Evolutionary conservation across 331 rosid genomes (phyloP).

Genomic region (Acacia pycnantha): DNA sequence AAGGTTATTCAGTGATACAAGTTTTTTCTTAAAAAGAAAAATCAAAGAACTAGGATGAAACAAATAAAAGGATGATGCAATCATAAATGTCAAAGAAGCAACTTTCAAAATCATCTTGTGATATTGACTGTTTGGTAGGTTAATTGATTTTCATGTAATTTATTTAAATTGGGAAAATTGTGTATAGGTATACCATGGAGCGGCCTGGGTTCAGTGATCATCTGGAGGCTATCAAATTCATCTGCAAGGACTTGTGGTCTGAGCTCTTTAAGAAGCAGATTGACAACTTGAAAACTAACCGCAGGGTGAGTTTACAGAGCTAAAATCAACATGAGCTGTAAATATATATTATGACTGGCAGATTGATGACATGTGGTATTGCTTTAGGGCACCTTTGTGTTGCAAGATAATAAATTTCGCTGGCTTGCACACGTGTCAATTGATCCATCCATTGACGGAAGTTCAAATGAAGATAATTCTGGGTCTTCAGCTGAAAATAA

Average conservation of each 20-base stretch:
- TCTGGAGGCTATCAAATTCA: constrained; percentile 94
- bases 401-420: constrained; percentile 88
- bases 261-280: constrained; percentile 98
- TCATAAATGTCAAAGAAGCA: background rate
- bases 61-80: background rate
- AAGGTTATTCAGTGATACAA: background rate
- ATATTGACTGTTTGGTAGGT: background rate
- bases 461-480: constrained; percentile 49
- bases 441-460: constrained; percentile 63
- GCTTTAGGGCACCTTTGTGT: constrained; percentile 89
- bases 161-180: constrained; percentile 6
- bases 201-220: constrained; percentile 93
- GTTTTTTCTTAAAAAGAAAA: background rate
- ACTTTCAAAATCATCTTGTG: background rate
- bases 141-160: background rate
- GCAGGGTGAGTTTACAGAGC: constrained; percentile 54
- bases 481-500: constrained; percentile 54
- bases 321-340: background rate
- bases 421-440: constrained; percentile 81
- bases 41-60: background rate
- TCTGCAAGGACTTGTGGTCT: constrained; percentile 99
- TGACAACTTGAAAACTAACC: constrained; percentile 96
- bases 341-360: background rate
- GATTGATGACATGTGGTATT: constrained; percentile 15
- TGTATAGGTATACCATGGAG: constrained; percentile 86